These are phyloP conservation scores for Infundibulicybe gibba DNA, from an alignment of 768 basidiomycete species.

Conservation along the genomic window DNA sequence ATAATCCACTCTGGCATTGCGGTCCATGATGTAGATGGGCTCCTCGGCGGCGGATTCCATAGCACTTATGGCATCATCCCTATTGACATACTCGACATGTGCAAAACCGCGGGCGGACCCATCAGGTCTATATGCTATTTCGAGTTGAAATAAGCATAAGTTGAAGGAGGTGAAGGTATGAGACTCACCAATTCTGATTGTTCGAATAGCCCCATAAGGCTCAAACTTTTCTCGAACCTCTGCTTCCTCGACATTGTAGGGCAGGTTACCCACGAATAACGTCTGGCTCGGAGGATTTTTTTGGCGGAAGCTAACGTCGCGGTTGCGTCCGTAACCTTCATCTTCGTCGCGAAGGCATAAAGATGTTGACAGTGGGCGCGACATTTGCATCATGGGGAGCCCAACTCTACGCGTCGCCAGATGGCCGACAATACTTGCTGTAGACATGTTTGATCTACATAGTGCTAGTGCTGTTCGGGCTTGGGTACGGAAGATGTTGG, in stretches of 20 bases:
- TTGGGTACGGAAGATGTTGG: slow-evolving; percentile 31
- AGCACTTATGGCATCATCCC: slow-evolving; percentile 33
- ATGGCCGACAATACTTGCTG: neutral
- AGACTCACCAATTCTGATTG: slow-evolving; percentile 38
- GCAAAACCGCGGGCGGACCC: slow-evolving; percentile 41
- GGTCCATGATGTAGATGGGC: slow-evolving; percentile 45
- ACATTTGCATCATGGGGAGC: slow-evolving; percentile 1
- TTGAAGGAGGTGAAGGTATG: neutral
- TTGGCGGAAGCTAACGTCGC: neutral
- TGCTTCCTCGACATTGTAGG: slow-evolving; percentile 37
- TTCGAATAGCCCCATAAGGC: slow-evolving; percentile 36
- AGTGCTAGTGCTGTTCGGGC: slow-evolving; percentile 25
- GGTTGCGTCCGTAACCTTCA: neutral
- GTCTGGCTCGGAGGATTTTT: slow-evolving; percentile 25
- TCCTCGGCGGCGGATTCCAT: slow-evolving; percentile 33
- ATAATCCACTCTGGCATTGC: slow-evolving; percentile 40
- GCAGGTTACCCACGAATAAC: slow-evolving; percentile 51
- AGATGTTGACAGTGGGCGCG: slow-evolving; percentile 16
- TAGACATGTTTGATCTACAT: slow-evolving; percentile 13
- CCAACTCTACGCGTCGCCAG: neutral
- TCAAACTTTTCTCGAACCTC: slow-evolving; percentile 38
- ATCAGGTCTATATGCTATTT: slow-evolving; percentile 20
- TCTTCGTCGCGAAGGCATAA: neutral
- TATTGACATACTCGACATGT: slow-evolving; percentile 37
- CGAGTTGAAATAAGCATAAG: neutral